Conservation (phyloP, 306 rosid species). For the Amphicarpaea edgeworthii region DNA sequence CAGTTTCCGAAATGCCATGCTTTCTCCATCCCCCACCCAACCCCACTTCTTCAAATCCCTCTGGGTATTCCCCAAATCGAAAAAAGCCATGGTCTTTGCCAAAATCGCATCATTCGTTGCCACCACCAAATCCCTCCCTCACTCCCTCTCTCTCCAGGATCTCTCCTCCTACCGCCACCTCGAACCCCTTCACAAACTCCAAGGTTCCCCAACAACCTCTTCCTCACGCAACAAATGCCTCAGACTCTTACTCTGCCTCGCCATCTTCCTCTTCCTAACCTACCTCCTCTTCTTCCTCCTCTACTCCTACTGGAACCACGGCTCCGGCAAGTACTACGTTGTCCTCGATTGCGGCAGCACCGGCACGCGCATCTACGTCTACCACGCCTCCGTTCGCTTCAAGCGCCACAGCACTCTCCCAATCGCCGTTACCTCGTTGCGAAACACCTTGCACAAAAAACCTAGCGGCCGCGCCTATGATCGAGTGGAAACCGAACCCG, state of each 20-base stretch:
- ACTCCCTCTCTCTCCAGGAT: conserved; percentile 63
- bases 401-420: conserved; percentile 66
- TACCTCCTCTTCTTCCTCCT: conserved; percentile 59
- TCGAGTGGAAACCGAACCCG: conserved; percentile 96
- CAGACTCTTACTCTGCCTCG: conserved; percentile 59
- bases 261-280: conserved; percentile 57
- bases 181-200: background rate
- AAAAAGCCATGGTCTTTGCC: conserved; percentile 62
- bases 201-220: background rate
- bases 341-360: conserved; percentile 97
- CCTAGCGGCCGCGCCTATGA: conserved; percentile 82
- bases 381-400: conserved; percentile 65
- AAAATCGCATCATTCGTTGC: conserved; percentile 59
- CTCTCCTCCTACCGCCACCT: conserved; percentile 63
- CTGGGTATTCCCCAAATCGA: conserved; percentile 2
- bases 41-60: conserved; percentile 28
- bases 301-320: conserved; percentile 74
- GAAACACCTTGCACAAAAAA: conserved; percentile 51
- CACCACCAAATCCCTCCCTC: conserved; percentile 21
- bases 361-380: conserved; percentile 81
- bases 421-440: conserved; percentile 57
- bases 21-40: conserved; percentile 13
- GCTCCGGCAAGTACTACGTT: conserved; percentile 70
- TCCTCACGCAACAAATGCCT: conserved; percentile 59
- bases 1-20: conserved; percentile 40